A percentile compares a stretch with the other conserved stretches of the same genome.
Conservation (phyloP, 306 rosid genomes). For the Malus orientalis region DNA sequence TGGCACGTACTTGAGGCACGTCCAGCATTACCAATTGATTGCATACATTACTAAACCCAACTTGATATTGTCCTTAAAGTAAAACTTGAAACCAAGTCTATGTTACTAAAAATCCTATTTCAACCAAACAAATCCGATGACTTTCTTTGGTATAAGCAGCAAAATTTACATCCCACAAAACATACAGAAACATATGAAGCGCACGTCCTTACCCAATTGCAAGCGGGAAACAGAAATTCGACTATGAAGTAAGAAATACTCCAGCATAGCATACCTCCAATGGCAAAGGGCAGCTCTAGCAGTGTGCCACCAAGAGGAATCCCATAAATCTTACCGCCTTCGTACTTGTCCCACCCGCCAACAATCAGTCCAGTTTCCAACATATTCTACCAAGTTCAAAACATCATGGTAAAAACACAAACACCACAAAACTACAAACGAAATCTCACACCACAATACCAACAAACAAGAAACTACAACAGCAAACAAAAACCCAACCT, state of each 20-base stretch:
- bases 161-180: background rate
- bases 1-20: background rate
- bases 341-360: slow-evolving; percentile 97
- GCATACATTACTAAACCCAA: background rate
- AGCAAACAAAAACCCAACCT: slow-evolving; percentile 39
- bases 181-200: background rate
- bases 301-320: slow-evolving; percentile 91
- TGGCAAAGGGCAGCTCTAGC: slow-evolving; percentile 78
- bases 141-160: background rate
- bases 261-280: slow-evolving; percentile 58
- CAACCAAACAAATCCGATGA: background rate
- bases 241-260: background rate
- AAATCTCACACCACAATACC: background rate
- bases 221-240: background rate
- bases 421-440: background rate
- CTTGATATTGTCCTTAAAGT: background rate
- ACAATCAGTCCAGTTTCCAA: slow-evolving; percentile 82
- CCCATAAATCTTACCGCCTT: slow-evolving; percentile 87
- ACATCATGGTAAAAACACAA: slow-evolving; percentile 6
- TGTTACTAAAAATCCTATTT: background rate
- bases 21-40: background rate
- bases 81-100: background rate
- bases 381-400: slow-evolving; percentile 53
- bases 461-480: background rate
- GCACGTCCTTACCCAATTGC: background rate